phyloP scores from a whole-genome alignment of 345 rosid species.

The Geranium brycei region DNA sequence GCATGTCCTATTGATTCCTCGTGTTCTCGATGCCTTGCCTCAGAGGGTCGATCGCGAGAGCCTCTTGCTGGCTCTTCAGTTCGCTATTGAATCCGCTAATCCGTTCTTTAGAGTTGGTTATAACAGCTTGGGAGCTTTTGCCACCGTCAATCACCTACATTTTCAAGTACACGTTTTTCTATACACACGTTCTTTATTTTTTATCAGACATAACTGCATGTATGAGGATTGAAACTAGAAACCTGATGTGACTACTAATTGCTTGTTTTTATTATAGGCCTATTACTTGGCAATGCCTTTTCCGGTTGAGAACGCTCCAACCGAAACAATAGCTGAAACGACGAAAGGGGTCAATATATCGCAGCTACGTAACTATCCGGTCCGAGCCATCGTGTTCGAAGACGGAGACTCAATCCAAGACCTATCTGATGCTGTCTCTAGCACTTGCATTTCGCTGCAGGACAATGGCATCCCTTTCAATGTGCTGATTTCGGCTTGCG shows the following conservation, averaged over 20 bases:
- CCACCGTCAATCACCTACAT: slow-evolving; percentile 51
- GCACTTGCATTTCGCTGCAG: slow-evolving; percentile 34
- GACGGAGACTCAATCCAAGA: slow-evolving; percentile 17
- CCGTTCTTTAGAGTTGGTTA: slow-evolving; percentile 44
- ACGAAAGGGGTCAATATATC: slow-evolving; percentile 21
- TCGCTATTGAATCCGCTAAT: slow-evolving; percentile 37
- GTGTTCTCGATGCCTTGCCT: slow-evolving; percentile 33
- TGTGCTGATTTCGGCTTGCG: slow-evolving; percentile 28
- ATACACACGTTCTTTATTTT: too few species aligned
- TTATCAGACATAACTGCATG: too few species aligned
- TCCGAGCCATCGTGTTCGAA: slow-evolving; percentile 33
- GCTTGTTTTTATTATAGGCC: slow-evolving; percentile 17
- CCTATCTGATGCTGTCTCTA: slow-evolving; percentile 22
- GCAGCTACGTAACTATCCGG: slow-evolving; percentile 30
- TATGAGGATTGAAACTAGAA: too few species aligned
- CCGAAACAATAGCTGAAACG: slow-evolving; percentile 13
- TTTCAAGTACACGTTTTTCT: slow-evolving; percentile 21
- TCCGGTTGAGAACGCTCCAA: slow-evolving; percentile 32
- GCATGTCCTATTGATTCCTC: slow-evolving; percentile 40
- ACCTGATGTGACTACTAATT: not conserved
- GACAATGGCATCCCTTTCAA: slow-evolving; percentile 34
- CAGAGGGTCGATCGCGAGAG: slow-evolving; percentile 42
- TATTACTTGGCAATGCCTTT: slow-evolving; percentile 28
- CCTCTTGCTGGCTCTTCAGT: slow-evolving; percentile 36
- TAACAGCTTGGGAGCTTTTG: slow-evolving; percentile 54